Percentiles rank a stretch among this genome's conserved stretches.
Conservation (phyloP, 768 basidiomycete species). For the Lactifluus subvellereus region DNA sequence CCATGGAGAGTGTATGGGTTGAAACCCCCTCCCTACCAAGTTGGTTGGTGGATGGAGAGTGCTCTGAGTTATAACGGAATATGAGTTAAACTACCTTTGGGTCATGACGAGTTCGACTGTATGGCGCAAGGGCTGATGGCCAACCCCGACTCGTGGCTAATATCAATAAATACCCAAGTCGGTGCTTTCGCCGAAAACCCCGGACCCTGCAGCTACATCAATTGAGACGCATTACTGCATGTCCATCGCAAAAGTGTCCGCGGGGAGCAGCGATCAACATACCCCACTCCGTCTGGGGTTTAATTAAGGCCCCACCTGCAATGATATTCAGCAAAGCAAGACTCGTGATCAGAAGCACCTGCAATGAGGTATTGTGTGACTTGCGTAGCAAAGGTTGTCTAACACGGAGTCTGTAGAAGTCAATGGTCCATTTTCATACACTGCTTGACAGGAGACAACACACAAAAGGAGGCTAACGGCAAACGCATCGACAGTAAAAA, state of each 20-base stretch:
- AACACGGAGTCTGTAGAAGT: constrained; percentile 13
- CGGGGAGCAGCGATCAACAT: constrained; percentile 5
- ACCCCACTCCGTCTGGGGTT: background rate
- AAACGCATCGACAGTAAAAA: background rate
- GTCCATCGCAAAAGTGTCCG: background rate
- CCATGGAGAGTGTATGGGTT: no score
- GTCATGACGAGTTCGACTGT: no score
- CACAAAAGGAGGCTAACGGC: background rate
- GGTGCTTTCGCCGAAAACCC: background rate
- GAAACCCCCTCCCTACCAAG: no score
- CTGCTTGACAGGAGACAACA: background rate
- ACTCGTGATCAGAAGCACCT: background rate
- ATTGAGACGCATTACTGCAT: background rate
- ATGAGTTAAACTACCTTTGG: no score
- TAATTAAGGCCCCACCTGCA: constrained; percentile 15
- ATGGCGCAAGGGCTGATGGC: background rate
- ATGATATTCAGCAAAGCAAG: background rate
- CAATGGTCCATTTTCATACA: background rate
- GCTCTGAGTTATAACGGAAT: no score
- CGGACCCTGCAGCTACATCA: background rate
- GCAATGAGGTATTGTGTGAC: background rate
- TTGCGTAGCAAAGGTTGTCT: background rate
- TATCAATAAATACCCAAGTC: background rate
- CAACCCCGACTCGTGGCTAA: background rate
- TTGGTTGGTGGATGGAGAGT: no score